phyloP scores from a whole-genome alignment of 768 basidiomycete species.

The Aureoboletus auriporus region DNA sequence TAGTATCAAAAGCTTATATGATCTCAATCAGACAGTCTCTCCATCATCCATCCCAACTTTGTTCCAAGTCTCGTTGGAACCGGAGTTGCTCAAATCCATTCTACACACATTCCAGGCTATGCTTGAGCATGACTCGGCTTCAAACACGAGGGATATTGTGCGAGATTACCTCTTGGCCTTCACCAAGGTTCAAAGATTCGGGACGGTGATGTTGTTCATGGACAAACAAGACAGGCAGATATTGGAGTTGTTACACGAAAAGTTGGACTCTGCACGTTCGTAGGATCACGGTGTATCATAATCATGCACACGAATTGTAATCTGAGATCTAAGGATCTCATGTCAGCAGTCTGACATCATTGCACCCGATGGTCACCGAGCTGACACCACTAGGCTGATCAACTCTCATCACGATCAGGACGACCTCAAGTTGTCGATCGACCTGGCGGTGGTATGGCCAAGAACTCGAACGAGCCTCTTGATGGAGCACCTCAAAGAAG shows the following conservation, averaged over 20 bases:
- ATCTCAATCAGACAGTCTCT: conserved; percentile 43
- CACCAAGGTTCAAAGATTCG: conserved; percentile 54
- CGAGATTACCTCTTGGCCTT: conserved; percentile 52
- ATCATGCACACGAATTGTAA: too few relatives aligned
- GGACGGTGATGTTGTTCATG: conserved; percentile 61
- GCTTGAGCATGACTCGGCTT: conserved; percentile 18
- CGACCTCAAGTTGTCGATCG: too few relatives aligned
- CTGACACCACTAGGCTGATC: not conserved
- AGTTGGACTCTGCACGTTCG: conserved; percentile 10
- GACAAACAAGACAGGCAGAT: conserved; percentile 49
- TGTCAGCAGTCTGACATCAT: too few relatives aligned
- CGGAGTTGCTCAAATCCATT: conserved; percentile 54
- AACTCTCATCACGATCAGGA: not conserved
- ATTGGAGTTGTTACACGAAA: conserved; percentile 44
- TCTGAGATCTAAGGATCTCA: not conserved
- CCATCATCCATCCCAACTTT: conserved; percentile 54
- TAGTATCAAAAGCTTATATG: not conserved
- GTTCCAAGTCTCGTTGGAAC: conserved; percentile 70
- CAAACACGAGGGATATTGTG: conserved; percentile 22
- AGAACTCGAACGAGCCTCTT: too few relatives aligned
- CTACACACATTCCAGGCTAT: conserved; percentile 45
- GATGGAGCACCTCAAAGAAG: not conserved
- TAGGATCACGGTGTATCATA: not conserved
- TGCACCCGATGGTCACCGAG: too few relatives aligned
- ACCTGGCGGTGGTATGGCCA: not conserved